phyloP scores from a whole-genome alignment of 2,329 filamentous ascomycete species.

The Berkeleyomyces basicola region DNA sequence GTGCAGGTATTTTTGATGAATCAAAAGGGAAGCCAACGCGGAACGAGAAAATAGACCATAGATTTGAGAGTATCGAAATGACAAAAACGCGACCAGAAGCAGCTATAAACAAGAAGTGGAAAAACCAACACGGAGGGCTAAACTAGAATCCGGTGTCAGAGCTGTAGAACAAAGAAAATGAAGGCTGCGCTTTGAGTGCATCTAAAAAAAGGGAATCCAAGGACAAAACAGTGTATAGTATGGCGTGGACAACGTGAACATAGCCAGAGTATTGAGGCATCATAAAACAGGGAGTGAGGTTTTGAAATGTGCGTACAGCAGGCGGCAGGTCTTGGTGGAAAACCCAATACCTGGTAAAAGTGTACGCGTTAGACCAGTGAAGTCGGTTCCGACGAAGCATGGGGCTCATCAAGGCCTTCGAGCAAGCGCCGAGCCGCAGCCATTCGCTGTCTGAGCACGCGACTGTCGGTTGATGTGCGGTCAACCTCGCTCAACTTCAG shows the following conservation, averaged over 20 bases:
- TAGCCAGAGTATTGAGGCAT: conserved; percentile 7
- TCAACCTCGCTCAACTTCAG: conserved; percentile 39
- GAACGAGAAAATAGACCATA: neutral
- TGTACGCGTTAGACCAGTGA: neutral
- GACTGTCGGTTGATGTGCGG: conserved; percentile 37
- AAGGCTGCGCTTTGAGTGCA: neutral
- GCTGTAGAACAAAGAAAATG: neutral
- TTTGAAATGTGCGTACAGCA: neutral
- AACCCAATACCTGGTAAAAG: neutral
- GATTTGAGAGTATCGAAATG: neutral
- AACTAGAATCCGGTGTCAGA: neutral
- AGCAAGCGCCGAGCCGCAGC: conserved; percentile 59
- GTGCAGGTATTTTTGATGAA: neutral
- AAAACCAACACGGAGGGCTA: neutral
- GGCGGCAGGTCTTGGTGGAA: neutral
- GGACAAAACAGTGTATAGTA: neutral
- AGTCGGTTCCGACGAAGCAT: neutral
- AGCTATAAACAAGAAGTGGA: neutral
- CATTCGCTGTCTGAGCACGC: conserved; percentile 52
- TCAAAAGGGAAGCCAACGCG: neutral
- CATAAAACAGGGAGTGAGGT: neutral
- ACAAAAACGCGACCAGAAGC: neutral
- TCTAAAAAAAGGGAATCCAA: conserved; percentile 3
- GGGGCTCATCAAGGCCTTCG: conserved; percentile 45
- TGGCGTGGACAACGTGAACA: conserved; percentile 6